Evolutionary conservation across 2,329 filamentous ascomycete genomes (phyloP), one percentile per base, ranked within the genome.

Genomic region (Curvularia verruculosa): DNA sequence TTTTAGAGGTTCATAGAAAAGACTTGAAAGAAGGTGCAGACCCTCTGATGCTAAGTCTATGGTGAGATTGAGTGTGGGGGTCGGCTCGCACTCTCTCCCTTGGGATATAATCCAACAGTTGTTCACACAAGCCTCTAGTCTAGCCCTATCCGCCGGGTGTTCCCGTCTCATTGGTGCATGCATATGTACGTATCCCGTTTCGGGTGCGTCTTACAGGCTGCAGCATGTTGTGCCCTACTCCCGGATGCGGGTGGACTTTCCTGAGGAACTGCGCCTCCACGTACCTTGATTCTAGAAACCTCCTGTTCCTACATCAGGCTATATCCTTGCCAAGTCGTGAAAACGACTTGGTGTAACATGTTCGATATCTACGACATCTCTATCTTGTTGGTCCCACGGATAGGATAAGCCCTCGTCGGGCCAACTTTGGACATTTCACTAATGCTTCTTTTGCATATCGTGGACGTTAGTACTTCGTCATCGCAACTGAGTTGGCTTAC

Each of bases 31-130:
- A 36, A 37, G 54, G 51, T 23, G 37, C 24, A 45, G 31, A 39
- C 39, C 29, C 39, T 36, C 31, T 23, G 29, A n/a, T 21, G 7
- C 21, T 45, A 26, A 18, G 29, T 49, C 28, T 26, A 44, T 26
- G 54, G 41, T 39, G 50, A 57, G 49, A 56, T 56, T n/a, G 54
- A 56, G 41, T 49, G 43, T n/a, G 47, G 43, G 40, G 31, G 21
- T 29, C 18, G 51, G 47, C 40, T 55, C 49, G 37, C 36, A 31
- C 23, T 56, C 19, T 48, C 43, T 56, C 37, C 49, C 49, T 53
- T 28, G 48, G 53, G 26, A 46, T 46, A 48, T 19, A 56, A 56
- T 56, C 37, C 49, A 56, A 56, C 50, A 26, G 21, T 40, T 24
- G 28, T 53, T 56, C 40, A 43, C 54, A 56, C 2, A 53, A 48